Evolutionary conservation across 2,329 filamentous ascomycete species (phyloP), one percentile per base, ranked within the genome.

Genomic region (Aspergillus spinulosporus): DNA sequence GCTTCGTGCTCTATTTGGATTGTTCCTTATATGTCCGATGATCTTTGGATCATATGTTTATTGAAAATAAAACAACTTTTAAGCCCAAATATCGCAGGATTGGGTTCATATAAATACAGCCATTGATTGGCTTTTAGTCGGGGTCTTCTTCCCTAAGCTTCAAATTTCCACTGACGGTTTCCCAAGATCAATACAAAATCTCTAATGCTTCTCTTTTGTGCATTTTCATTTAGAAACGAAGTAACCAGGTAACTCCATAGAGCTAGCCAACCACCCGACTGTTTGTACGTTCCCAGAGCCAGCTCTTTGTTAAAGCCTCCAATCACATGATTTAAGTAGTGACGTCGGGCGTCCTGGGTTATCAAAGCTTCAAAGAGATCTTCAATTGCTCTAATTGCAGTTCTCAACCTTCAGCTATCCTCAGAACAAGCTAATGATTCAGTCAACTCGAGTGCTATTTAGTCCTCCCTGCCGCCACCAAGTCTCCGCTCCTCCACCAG

Each of bases 261-360:
- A 34, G 11, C 6, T 11, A 34, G 32, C 11, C 9, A 14, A 40
- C 5, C n/a, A 40, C n/a, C 21, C 21, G 21, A 21, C 21, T 21
- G 21, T 40, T 12, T 40, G n/a, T 15, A 12, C n/a, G 8, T 5
- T 12, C 21, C 21, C 21, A 21, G 21, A 21, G 21, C 21, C n/a
- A 15, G 9, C 5, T 6, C 5, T 21, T 21, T 42, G n/a, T 4
- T 14, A 37, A 4, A 46, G 44, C 21, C 8, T 5, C 21, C 12
- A 26, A 56, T 59, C 57, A 59, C 57, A 59, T 59, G 57, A 59
- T 56, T 39, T 15, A 46, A 5, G 5, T 44, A 46, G 53, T 57
- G 52, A 59, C 57, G 45, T 52, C 14, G 32, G 21, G 21, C 21
- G 21, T 21, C 21, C 21, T 21, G 21, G 21, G 21, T 21, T 21